Evolutionary conservation across 2,329 filamentous ascomycete species (phyloP), one percentile per base, ranked within the genome.

Genomic region (Pseudogymnoascus sp.): DNA sequence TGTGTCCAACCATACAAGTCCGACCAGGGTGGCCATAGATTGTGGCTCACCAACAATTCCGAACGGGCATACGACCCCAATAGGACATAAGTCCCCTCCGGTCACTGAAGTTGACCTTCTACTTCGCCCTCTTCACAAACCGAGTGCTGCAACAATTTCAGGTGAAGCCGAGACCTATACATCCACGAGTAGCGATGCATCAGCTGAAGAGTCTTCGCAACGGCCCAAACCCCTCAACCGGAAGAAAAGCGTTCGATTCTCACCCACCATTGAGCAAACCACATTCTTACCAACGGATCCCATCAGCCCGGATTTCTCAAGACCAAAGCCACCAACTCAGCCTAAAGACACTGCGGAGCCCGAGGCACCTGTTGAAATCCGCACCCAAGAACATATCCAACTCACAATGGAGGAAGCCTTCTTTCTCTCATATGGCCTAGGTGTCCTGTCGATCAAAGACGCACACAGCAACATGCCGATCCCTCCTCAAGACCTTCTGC

Each of bases 341-440:
- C 67, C 50, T 2, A 62, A 58, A 47, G 61, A 30, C 7, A 47
- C 43, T 25, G 22, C 2, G 60, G 65, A 20, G 65, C 66, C 18
- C 1, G 66, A 72, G 30, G 62, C 66, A 18, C 62, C 63, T 0
- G 57, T 76, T 14, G 57, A 60, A 6, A 72, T 80, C 62, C 68
- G 77, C 61, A 76, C 85, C 76, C 74, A 88, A 75, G 94, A 99
- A 70, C 92, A 97, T 70, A 85, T 97, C n/a, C 94, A 97, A 71
- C 80, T 99, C 7, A 92, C 88, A 2, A 82, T 88, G 0, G 92
- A 97, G 73, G 94, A 99, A 74, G 87, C 92, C 0, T 95, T 97
- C 74, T 99, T 96, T 72, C 81, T 99, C 8, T 80, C 79, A 4
- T 97, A 95, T 71, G 88, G 82, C 0, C 78, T 99, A 1, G 93